Conservation (phyloP, 345 rosid species). For the Brassica incana region DNA sequence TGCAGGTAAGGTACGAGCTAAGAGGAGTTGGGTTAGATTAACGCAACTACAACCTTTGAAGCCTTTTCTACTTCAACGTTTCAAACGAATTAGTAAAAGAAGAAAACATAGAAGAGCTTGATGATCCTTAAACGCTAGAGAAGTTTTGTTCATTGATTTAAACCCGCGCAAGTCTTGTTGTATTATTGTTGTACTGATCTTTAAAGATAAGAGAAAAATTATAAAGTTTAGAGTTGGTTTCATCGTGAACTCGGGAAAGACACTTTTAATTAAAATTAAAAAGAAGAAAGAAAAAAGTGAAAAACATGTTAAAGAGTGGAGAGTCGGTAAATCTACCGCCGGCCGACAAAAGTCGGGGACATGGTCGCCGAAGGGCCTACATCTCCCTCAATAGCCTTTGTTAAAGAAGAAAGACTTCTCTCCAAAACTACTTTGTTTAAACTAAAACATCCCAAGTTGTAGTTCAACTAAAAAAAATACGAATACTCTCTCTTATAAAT, state of each 20-base stretch:
- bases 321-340: constrained; percentile 60
- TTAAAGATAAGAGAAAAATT: no score
- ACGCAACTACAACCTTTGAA: constrained; percentile 41
- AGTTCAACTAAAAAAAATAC: background rate
- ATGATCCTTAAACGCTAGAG: constrained; percentile 2
- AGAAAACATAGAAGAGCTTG: constrained; percentile 19
- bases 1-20: constrained; percentile 48
- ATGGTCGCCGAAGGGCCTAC: constrained; percentile 38
- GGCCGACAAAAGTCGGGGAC: constrained; percentile 51
- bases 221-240: constrained; percentile 19
- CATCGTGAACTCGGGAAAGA: background rate
- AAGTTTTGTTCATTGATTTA: constrained; percentile 22
- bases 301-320: constrained; percentile 20
- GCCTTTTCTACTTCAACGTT: constrained; percentile 47
- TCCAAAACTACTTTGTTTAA: background rate
- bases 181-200: background rate
- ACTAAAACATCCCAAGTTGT: background rate
- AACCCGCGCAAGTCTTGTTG: constrained; percentile 22
- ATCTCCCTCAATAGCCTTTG: constrained; percentile 36
- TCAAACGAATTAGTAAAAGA: constrained; percentile 46
- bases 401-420: constrained; percentile 24
- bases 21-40: constrained; percentile 30
- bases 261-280: background rate
- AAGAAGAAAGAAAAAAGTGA: background rate
- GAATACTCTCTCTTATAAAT: background rate